A percentile compares a stretch with the other conserved stretches of the same genome.
phyloP scores from a whole-genome alignment of 805 yeast genomes.

The Pichia manshurica region DNA sequence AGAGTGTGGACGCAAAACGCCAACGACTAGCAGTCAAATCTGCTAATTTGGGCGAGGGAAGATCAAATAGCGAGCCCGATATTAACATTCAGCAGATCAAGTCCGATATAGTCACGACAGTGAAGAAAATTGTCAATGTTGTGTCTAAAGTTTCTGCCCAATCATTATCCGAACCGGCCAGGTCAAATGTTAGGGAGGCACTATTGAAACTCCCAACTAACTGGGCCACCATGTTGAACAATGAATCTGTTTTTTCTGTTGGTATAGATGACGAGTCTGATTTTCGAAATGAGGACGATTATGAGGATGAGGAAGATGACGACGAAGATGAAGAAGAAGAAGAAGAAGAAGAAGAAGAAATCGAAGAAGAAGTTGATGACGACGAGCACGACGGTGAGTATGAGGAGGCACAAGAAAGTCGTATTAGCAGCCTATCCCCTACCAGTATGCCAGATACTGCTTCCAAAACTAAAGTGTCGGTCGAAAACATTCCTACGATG shows the following conservation, averaged over 20 bases:
- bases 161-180: slow-evolving; percentile 70
- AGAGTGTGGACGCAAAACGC: slow-evolving; percentile 25
- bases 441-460: too few relatives aligned
- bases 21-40: slow-evolving; percentile 10
- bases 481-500: slow-evolving; percentile 10
- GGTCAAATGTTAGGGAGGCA: slow-evolving; percentile 74
- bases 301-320: slow-evolving; percentile 14
- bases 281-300: slow-evolving; percentile 17
- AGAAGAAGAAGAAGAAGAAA: slow-evolving; percentile 8
- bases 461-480: too few relatives aligned
- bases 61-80: slow-evolving; percentile 14
- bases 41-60: background rate
- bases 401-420: slow-evolving; percentile 17
- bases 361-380: slow-evolving; percentile 11
- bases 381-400: slow-evolving; percentile 13
- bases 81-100: slow-evolving; percentile 45
- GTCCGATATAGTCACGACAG: slow-evolving; percentile 80
- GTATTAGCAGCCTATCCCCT: too few relatives aligned
- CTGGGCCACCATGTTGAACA: slow-evolving; percentile 44
- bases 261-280: slow-evolving; percentile 18
- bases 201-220: slow-evolving; percentile 68
- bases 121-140: slow-evolving; percentile 78
- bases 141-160: slow-evolving; percentile 80
- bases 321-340: slow-evolving; percentile 11
- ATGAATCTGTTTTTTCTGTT: slow-evolving; percentile 11